These are phyloP conservation scores for Leishmania guyanensis DNA, from an alignment of 208 protist species.

Conservation along the genomic window DNA sequence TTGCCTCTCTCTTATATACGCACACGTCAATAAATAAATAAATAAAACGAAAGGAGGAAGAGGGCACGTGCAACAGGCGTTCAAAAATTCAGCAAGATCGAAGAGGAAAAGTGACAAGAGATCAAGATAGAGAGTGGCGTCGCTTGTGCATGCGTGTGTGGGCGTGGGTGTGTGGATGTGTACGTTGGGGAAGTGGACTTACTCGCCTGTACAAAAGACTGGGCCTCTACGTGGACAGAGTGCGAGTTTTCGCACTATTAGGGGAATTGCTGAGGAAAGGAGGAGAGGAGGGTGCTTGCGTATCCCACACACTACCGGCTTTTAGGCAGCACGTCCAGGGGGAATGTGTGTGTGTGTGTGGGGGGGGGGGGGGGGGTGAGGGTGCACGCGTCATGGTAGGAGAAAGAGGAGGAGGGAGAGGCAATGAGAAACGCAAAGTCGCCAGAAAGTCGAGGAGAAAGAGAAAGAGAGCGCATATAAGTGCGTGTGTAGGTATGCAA, in stretches of 20 bases:
- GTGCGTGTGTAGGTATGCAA: not conserved
- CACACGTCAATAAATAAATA: not conserved
- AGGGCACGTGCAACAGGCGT: not conserved
- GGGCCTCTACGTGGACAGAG: not conserved
- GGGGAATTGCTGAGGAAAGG: not conserved
- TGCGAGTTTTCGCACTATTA: not conserved
- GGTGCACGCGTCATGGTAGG: not conserved
- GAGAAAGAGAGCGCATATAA: not conserved
- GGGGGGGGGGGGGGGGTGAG: not conserved
- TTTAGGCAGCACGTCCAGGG: not conserved
- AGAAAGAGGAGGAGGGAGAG: not conserved
- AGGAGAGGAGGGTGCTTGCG: not conserved
- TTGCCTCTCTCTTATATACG: not conserved
- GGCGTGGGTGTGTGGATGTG: not conserved
- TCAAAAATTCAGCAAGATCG: not conserved
- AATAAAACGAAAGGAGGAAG: not conserved
- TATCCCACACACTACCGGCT: conserved; percentile 1
- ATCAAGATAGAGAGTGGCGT: not conserved
- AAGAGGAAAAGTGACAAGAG: not conserved
- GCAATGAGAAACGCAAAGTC: not conserved
- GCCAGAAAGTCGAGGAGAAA: not conserved
- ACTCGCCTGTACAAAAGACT: not conserved
- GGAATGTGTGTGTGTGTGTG: not conserved
- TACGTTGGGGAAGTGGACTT: not conserved
- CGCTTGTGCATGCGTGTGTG: not conserved